A percentile compares a stretch with the other conserved stretches of the same genome.
phyloP scores from a whole-genome alignment of 768 basidiomycete genomes.

The Lentinula sp. region DNA sequence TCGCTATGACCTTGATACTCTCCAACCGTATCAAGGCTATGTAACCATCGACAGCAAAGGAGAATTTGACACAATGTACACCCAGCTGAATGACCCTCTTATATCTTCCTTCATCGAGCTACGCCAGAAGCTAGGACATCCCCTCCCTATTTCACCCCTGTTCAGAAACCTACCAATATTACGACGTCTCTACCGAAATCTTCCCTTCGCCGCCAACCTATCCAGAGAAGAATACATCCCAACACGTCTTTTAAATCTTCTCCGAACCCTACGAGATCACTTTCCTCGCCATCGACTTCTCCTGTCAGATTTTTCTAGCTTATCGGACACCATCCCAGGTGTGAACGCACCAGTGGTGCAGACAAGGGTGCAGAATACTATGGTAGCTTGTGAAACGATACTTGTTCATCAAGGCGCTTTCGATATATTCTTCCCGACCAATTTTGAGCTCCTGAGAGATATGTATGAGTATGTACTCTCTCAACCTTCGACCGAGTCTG shows the following conservation, averaged over 20 bases:
- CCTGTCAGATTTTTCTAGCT: conserved; percentile 84
- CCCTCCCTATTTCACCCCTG: conserved; percentile 49
- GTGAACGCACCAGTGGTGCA: conserved; percentile 88
- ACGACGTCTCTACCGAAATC: conserved; percentile 55
- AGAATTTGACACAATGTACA: conserved; percentile 81
- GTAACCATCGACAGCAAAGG: conserved; percentile 75
- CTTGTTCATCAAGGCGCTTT: conserved; percentile 95
- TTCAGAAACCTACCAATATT: conserved; percentile 50
- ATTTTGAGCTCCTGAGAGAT: conserved; percentile 78
- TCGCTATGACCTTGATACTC: conserved; percentile 77
- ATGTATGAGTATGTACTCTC: conserved; percentile 86
- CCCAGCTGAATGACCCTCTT: conserved; percentile 79
- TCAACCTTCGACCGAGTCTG: conserved; percentile 32
- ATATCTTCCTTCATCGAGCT: conserved; percentile 72
- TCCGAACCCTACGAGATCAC: conserved; percentile 72
- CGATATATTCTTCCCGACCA: conserved; percentile 97
- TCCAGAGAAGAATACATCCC: conserved; percentile 87
- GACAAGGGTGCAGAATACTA: conserved; percentile 78
- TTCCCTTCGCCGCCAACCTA: conserved; percentile 91
- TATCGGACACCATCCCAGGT: conserved; percentile 83
- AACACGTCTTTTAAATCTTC: conserved; percentile 80
- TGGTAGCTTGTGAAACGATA: conserved; percentile 85
- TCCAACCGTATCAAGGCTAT: conserved; percentile 79
- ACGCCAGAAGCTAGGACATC: conserved; percentile 52
- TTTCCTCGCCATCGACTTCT: conserved; percentile 95